A percentile compares a stretch with the other conserved stretches of the same genome.
Conservation (phyloP, 208 protist species). For the Plasmodiophora brassicae region DNA sequence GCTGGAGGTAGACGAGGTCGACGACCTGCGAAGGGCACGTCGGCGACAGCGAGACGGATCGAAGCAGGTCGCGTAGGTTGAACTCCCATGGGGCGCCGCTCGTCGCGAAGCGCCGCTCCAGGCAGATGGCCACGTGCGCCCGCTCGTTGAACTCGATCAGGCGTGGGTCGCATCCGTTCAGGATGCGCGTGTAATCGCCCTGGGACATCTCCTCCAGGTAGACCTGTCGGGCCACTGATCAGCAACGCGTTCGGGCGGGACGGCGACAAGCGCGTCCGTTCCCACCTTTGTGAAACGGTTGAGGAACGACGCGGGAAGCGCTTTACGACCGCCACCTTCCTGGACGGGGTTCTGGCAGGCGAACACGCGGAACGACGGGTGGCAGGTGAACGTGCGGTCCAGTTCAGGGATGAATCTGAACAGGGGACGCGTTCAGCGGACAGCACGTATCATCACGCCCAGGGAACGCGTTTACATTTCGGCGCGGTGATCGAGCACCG, state of each 20-base stretch:
- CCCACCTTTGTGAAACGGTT: slow-evolving; percentile 98
- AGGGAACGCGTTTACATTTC: no score
- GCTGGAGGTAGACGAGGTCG: slow-evolving; percentile 21
- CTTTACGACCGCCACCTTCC: slow-evolving; percentile 97
- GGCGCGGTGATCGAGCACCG: slow-evolving; percentile 96
- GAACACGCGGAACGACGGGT: slow-evolving; percentile 91
- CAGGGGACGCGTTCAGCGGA: no score
- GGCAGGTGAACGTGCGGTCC: slow-evolving; percentile 65
- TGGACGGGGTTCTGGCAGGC: slow-evolving; percentile 95
- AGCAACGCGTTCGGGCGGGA: no score
- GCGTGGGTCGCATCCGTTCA: background rate
- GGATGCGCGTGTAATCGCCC: slow-evolving; percentile 53
- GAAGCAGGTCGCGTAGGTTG: slow-evolving; percentile 98
- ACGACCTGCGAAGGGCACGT: background rate
- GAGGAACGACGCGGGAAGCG: slow-evolving; percentile 98
- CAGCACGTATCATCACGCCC: no score
- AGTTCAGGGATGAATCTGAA: slow-evolving; percentile 84
- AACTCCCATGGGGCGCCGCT: slow-evolving; percentile 96
- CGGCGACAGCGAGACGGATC: slow-evolving; percentile 64
- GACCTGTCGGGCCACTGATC: slow-evolving; percentile 40
- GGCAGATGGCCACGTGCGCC: slow-evolving; percentile 37
- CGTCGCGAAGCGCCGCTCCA: slow-evolving; percentile 62
- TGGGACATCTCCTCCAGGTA: slow-evolving; percentile 50
- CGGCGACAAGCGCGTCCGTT: no score
- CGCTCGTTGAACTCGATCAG: slow-evolving; percentile 48